Evolutionary conservation across 2,329 filamentous ascomycete species (phyloP), one percentile per base, ranked within the genome.

Genomic region (Rhinocladiella similis): DNA sequence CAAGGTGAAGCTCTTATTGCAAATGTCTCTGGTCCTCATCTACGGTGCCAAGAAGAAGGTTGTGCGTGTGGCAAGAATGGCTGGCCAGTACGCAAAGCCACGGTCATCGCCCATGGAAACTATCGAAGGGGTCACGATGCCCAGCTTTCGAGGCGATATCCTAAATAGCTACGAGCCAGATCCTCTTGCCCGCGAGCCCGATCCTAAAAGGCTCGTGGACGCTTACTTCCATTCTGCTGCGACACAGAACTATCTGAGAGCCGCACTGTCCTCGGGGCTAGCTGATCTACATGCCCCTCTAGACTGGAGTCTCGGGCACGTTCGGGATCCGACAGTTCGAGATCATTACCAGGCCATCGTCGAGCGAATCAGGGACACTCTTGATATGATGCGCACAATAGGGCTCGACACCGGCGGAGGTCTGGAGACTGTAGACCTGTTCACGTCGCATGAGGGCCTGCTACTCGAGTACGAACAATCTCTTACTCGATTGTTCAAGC

Each of bases 181-280:
- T 36, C 76, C 85, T 0, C 84, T 87, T n/a, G 85, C 92, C 62
- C 80, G 94, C 54, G 83, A 82, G 38, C 86, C 96, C 33, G 91
- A 97, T 69, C 93, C 94, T 1, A 82, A 83, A 48, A 83, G 94
- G 38, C 82, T 99, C 6, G 89, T 97, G 38, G 86, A 88, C 60
- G 94, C 94, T 3, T 99, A 99, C 78, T 94, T 96, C 74, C 89
- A 97, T 74, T 97, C 93, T 0, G 90, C 94, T 2, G 90, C 91
- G 7, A 99, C 94, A 0, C 81, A 96, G 60, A 99, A 99, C 77
- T 97, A 94, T 75, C 84, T 97, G 60, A 86, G 94, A 46, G 87
- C 89, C 14, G 86, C 93, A 47, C 77, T 97, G 41, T 82, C 89
- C 1, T 92, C 90, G 2, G 94, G 94, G 14, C 89, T 99, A 61